Base-by-base conservation (phyloP, 2,329 filamentous ascomycete genomes). In the Emericellopsis cladophorae region DNA sequence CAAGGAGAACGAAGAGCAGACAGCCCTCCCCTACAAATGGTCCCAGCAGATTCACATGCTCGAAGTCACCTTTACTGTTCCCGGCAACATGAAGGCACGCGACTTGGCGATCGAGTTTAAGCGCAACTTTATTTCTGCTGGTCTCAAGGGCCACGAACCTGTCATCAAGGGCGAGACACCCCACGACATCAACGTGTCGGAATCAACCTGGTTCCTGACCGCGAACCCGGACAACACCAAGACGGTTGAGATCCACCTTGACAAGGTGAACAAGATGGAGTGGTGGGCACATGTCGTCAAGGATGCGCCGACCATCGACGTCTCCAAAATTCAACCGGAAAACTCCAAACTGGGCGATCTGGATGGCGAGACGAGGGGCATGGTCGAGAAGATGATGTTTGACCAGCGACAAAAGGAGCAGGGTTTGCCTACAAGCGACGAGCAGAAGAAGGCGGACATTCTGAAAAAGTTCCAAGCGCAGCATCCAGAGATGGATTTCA, bases 311-410 rank as follows among this genome's bases (percentile, higher is more conserved):
- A 84, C 82, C 64, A 94, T 98, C 62, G 92, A 98, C 65, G 87
- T 93, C 31, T 81, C 81, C 53, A 95, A 95, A 70, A 96, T 98
- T 63, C 77, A 81, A 58, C 92, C 92, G 18, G 92, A 96, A 65
- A 89, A 83, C 58, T 89, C 82, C 57, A 94, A 88, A 61, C 71
- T 98, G 54, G 81, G 84, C 43, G 92, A 98, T 60, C 69, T 98
- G 50, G 90, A 96, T 57, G 92, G 92, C 45, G 84, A 94, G 71
- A 98, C 92, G 41, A 76, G 92, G 48, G 76, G 80, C 44, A 96
- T 98, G 90, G 92, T 98, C 36, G 92, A 98, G 78, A 98, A 98
- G 77, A 98, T 98, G 92, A 98, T 98, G 92, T 98, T 76, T 55
- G 92, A 98, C 67, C 92, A 98, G 72, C 74, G 84, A 50, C 89